Percentiles rank a stretch among this genome's conserved stretches.
Conservation (phyloP, 768 basidiomycete genomes). For the Amanita pallidorosea region DNA sequence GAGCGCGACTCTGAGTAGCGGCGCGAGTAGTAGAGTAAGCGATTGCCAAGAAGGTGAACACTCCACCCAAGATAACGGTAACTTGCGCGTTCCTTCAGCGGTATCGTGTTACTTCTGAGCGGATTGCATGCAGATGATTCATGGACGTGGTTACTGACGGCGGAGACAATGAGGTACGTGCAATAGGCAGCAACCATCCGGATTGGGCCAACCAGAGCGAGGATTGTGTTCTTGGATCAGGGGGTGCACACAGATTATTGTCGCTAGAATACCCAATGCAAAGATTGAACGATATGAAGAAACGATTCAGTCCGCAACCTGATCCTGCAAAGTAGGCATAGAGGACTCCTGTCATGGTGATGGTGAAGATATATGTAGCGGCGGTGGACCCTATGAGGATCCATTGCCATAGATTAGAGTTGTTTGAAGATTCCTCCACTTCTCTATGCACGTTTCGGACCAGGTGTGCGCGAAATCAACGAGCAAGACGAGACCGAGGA, state of each 20-base stretch:
- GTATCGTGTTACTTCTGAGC: conserved; percentile 46
- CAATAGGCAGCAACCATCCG: conserved; percentile 96
- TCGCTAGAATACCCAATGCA: conserved; percentile 66
- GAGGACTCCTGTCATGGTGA: conserved; percentile 80
- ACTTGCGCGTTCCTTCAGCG: conserved; percentile 65
- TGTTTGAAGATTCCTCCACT: conserved; percentile 68
- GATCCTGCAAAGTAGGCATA: conserved; percentile 87
- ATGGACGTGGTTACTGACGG: conserved; percentile 86
- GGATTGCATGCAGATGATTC: conserved; percentile 75
- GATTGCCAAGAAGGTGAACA: conserved; percentile 97
- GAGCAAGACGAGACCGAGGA: conserved; percentile 92
- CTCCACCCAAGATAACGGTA: conserved; percentile 79
- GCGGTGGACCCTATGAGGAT: conserved; percentile 88
- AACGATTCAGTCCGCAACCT: conserved; percentile 86
- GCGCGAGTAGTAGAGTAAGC: conserved; percentile 96
- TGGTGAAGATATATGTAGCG: conserved; percentile 74
- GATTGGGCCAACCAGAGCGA: conserved; percentile 90
- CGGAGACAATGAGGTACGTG: conserved; percentile 90
- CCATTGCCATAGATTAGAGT: conserved; percentile 92
- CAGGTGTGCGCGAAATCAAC: conserved; percentile 98
- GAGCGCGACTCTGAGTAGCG: conserved; percentile 87
- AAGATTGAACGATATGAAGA: conserved; percentile 97
- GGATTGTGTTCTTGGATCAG: conserved; percentile 87
- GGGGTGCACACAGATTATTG: conserved; percentile 75
- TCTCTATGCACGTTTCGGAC: conserved; percentile 94